Evolutionary conservation across 805 yeast genomes (phyloP).

Genomic region (Lachancea waltii): DNA sequence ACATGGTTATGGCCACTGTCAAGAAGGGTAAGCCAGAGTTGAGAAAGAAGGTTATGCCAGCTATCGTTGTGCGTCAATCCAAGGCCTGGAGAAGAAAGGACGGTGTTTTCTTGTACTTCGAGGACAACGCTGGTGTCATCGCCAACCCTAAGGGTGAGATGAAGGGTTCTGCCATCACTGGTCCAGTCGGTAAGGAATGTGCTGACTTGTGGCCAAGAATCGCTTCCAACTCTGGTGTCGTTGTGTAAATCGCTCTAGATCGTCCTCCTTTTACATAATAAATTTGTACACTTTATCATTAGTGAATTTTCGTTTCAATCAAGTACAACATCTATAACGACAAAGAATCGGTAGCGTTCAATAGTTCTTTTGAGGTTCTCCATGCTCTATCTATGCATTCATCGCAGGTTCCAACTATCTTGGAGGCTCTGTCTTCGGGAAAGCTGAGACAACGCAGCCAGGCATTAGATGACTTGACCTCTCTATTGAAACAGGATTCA

Average conservation of each 20-base stretch:
- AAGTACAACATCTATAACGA: neutral
- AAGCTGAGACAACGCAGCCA: slow-evolving; percentile 51
- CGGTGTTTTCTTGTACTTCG: slow-evolving; percentile 98
- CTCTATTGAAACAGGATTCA: slow-evolving; percentile 21
- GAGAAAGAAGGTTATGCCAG: slow-evolving; percentile 99
- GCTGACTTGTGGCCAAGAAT: slow-evolving; percentile 99
- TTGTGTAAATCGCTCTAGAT: slow-evolving; percentile 57
- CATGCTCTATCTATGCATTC: slow-evolving; percentile 6
- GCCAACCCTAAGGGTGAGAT: slow-evolving; percentile 99
- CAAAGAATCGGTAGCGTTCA: no score
- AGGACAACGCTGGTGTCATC: slow-evolving; percentile 99
- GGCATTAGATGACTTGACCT: slow-evolving; percentile 39
- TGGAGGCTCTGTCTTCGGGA: slow-evolving; percentile 37
- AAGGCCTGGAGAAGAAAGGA: slow-evolving; percentile 99
- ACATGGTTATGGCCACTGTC: slow-evolving; percentile 99
- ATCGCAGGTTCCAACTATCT: slow-evolving; percentile 4
- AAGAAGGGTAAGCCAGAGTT: slow-evolving; percentile 99
- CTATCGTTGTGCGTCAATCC: slow-evolving; percentile 97
- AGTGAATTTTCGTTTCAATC: slow-evolving; percentile 3
- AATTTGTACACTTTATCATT: slow-evolving; percentile 10
- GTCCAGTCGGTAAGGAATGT: slow-evolving; percentile 99
- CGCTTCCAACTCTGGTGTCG: slow-evolving; percentile 99
- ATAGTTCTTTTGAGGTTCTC: no score
- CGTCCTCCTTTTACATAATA: slow-evolving; percentile 4
- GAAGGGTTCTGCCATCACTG: slow-evolving; percentile 99